A percentile compares a stretch with the other conserved stretches of the same genome.
Evolutionary conservation across 805 yeast species (phyloP).

Genomic region (Candida chauliodis): DNA sequence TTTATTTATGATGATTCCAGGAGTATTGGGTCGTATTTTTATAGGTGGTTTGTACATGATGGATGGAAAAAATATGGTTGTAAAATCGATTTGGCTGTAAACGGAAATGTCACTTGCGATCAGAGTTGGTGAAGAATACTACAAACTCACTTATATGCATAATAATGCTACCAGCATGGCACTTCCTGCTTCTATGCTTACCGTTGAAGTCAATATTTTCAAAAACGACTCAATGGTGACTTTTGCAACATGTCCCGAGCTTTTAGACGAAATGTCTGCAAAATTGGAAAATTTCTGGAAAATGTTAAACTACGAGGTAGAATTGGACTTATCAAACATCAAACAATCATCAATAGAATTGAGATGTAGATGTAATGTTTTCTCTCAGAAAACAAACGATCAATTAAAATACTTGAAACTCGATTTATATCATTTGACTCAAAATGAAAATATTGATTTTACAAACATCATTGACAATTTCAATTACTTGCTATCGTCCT

Average conservation of each 20-base stretch:
- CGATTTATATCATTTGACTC: slow-evolving; percentile 10
- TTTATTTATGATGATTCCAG: slow-evolving; percentile 10
- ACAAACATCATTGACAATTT: slow-evolving; percentile 12
- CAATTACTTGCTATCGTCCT: slow-evolving; percentile 20
- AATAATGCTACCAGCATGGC: neutral
- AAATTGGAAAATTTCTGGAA: slow-evolving; percentile 11
- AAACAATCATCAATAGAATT: slow-evolving; percentile 7
- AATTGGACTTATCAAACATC: slow-evolving; percentile 7
- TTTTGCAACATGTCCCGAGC: slow-evolving; percentile 6
- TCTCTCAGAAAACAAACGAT: neutral
- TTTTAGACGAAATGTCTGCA: slow-evolving; percentile 13
- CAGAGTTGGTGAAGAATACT: slow-evolving; percentile 9
- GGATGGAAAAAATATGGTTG: slow-evolving; percentile 5
- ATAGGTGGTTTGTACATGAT: slow-evolving; percentile 7
- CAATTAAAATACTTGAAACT: slow-evolving; percentile 4
- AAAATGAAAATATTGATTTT: slow-evolving; percentile 5
- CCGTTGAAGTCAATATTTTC: slow-evolving; percentile 8
- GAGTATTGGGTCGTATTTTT: slow-evolving; percentile 6
- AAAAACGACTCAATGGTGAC: slow-evolving; percentile 12
- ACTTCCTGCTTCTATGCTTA: neutral
- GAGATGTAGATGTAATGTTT: slow-evolving; percentile 11
- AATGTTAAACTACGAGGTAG: slow-evolving; percentile 10
- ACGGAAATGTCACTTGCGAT: slow-evolving; percentile 4
- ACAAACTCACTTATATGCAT: slow-evolving; percentile 8
- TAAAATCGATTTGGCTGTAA: neutral